Percentiles rank a stretch among this genome's conserved stretches.
These are phyloP conservation scores for Sugiyamaella valdiviana DNA, from an alignment of 805 yeast species.

Conservation along the genomic window DNA sequence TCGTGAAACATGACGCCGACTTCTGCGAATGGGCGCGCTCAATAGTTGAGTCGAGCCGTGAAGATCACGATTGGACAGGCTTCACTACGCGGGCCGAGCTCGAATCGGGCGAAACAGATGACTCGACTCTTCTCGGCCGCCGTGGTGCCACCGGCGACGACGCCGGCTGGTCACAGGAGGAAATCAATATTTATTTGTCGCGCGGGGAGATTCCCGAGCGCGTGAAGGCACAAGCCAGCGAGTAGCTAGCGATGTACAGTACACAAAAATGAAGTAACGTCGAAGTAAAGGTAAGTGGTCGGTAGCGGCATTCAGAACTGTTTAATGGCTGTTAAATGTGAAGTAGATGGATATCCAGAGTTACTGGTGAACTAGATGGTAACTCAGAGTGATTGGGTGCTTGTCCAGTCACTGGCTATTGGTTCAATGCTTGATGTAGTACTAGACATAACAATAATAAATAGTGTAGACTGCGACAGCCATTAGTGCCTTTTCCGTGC, in stretches of 20 bases:
- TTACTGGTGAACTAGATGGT: no score
- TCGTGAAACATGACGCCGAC: constrained; percentile 46
- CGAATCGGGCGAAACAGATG: constrained; percentile 25
- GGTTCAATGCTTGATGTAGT: no score
- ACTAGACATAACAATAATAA: constrained; percentile 1
- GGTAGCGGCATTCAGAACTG: no score
- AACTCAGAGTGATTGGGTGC: no score
- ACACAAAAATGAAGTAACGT: no score
- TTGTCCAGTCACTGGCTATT: no score
- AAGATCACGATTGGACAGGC: constrained; percentile 57
- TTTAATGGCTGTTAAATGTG: no score
- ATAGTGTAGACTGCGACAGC: not conserved
- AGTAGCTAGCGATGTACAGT: no score
- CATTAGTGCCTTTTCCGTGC: constrained; percentile 49
- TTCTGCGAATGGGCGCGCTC: constrained; percentile 64
- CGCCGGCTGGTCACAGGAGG: constrained; percentile 15
- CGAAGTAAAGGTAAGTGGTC: no score
- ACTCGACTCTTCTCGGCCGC: constrained; percentile 9
- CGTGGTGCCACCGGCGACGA: constrained; percentile 3
- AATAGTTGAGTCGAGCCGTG: constrained; percentile 46
- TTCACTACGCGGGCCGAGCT: constrained; percentile 48
- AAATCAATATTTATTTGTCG: constrained; percentile 16
- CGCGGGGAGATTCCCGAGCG: constrained; percentile 15
- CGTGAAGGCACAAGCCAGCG: not conserved
- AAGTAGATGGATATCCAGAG: no score